Percentiles rank a stretch among this genome's conserved stretches.
Evolutionary conservation across 2,329 filamentous ascomycete species (phyloP).

Genomic region (Ophiostoma tasmaniense): DNA sequence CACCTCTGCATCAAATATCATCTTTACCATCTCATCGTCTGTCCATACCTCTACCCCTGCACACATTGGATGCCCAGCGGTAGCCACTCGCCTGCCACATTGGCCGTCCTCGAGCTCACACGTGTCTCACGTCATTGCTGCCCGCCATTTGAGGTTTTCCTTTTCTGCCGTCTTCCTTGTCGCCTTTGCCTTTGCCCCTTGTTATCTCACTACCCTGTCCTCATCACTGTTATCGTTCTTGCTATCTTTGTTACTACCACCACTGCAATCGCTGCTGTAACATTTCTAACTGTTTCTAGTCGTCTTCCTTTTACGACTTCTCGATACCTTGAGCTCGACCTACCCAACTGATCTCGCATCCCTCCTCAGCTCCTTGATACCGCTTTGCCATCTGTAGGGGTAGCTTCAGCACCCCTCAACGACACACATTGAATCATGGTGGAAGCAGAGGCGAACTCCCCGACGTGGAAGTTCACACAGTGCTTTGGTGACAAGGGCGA

Average conservation of each 20-base stretch:
- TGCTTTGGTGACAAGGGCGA: constrained; percentile 99
- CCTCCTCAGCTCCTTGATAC: neutral
- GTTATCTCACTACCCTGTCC: neutral
- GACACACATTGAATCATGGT: constrained; percentile 61
- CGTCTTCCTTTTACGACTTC: neutral
- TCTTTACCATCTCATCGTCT: neutral
- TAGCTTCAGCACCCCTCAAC: constrained; percentile 11
- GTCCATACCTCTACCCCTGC: neutral
- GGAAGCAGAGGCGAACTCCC: constrained; percentile 86
- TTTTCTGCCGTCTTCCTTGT: neutral
- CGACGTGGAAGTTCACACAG: constrained; percentile 99
- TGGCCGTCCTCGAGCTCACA: neutral
- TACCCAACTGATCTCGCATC: neutral
- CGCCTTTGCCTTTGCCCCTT: neutral
- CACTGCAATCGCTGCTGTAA: neutral
- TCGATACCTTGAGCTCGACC: neutral
- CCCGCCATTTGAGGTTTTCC: neutral
- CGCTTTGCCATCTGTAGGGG: constrained; percentile 10
- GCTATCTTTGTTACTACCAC: neutral
- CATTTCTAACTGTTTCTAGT: neutral
- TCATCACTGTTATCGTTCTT: neutral
- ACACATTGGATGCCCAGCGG: neutral
- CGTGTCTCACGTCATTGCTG: neutral
- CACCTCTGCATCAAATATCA: neutral
- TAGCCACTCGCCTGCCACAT: neutral